Conservation (phyloP, 805 yeast genomes). For the Pichia occidentalis region DNA sequence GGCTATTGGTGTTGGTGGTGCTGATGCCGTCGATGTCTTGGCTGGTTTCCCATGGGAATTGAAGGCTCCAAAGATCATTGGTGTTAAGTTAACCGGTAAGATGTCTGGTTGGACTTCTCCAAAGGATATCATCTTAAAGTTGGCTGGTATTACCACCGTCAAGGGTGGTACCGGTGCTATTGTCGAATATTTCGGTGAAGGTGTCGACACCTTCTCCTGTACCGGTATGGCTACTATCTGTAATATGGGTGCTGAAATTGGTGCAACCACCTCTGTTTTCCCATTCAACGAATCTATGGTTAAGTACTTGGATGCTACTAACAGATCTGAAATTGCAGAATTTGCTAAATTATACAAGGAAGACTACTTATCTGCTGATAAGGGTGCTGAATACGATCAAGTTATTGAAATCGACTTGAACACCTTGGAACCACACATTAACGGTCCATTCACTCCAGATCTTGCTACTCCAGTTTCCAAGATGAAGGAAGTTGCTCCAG, state of each 20-base stretch:
- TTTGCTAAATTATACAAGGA: slow-evolving; percentile 48
- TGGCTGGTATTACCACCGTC: slow-evolving; percentile 90
- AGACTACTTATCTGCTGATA: slow-evolving; percentile 70
- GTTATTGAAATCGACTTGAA: slow-evolving; percentile 83
- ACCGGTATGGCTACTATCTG: slow-evolving; percentile 99
- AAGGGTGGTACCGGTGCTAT: slow-evolving; percentile 98
- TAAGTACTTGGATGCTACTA: slow-evolving; percentile 72
- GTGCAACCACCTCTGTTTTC: slow-evolving; percentile 97
- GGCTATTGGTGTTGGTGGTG: slow-evolving; percentile 99
- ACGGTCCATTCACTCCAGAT: slow-evolving; percentile 99
- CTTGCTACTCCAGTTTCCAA: slow-evolving; percentile 86
- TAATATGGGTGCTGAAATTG: slow-evolving; percentile 99
- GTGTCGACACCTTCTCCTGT: slow-evolving; percentile 81
- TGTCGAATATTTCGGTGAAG: slow-evolving; percentile 95
- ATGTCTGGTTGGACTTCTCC: slow-evolving; percentile 95
- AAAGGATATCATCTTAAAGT: slow-evolving; percentile 87
- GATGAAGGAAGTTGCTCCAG: slow-evolving; percentile 63
- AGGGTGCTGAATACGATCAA: slow-evolving; percentile 85
- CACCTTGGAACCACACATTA: slow-evolving; percentile 87
- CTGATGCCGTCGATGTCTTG: slow-evolving; percentile 97
- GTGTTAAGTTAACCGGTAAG: slow-evolving; percentile 87
- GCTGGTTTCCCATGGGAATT: slow-evolving; percentile 98
- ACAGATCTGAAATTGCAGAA: slow-evolving; percentile 75
- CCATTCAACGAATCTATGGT: slow-evolving; percentile 60
- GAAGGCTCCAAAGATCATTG: slow-evolving; percentile 92